phyloP scores from a whole-genome alignment of 2,329 filamentous ascomycete genomes.

The Fusarium fracticaudum region DNA sequence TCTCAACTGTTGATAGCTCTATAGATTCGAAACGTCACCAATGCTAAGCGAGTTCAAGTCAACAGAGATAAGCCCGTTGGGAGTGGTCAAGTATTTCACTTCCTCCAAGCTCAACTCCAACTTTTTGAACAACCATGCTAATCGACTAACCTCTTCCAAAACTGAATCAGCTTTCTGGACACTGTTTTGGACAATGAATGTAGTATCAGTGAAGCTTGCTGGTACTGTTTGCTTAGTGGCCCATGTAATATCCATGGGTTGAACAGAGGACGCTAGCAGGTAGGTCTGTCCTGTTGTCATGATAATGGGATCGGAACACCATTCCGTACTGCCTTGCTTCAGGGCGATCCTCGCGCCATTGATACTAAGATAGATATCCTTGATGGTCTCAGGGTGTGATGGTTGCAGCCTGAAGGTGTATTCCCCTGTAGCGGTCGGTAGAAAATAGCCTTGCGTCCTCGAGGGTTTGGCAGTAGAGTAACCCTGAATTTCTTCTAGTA shows the following conservation, averaged over 20 bases:
- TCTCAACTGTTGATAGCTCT: neutral
- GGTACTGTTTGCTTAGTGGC: neutral
- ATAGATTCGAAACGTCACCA: neutral
- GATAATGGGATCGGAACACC: neutral
- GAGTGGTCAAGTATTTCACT: neutral
- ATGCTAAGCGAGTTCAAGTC: neutral
- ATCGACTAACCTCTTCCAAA: neutral
- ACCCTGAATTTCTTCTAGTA: neutral
- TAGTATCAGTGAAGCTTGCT: neutral
- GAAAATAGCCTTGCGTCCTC: neutral
- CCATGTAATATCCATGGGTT: neutral
- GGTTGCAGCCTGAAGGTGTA: neutral
- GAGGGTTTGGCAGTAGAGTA: neutral
- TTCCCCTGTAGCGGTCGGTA: neutral
- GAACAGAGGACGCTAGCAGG: neutral
- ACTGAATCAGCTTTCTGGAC: neutral
- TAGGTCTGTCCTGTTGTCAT: neutral
- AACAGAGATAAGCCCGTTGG: neutral
- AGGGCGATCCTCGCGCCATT: neutral
- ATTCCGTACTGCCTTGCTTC: neutral
- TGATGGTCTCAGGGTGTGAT: too few species aligned
- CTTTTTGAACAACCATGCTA: neutral
- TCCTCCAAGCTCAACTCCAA: neutral
- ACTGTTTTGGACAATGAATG: neutral
- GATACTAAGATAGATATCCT: neutral